Evolutionary conservation across 345 rosid species (phyloP).

Genomic region (Eucalyptus sp.): DNA sequence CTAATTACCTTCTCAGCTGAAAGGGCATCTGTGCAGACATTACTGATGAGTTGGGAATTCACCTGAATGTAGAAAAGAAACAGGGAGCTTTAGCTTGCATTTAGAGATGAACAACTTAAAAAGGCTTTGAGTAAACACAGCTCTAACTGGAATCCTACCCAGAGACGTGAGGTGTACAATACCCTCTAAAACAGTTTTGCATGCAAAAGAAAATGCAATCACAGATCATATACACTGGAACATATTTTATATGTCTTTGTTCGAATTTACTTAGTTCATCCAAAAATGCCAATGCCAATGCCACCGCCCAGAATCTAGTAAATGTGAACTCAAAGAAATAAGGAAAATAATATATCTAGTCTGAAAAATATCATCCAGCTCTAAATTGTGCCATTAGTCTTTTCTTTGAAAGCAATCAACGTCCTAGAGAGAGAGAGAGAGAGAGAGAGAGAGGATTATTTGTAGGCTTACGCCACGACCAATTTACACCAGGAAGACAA

Average conservation of each 20-base stretch:
- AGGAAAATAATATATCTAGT: neutral
- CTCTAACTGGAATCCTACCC: neutral
- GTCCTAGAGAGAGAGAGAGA: neutral
- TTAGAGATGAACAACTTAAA: neutral
- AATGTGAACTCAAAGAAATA: neutral
- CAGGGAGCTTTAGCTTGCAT: neutral
- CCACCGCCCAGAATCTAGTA: neutral
- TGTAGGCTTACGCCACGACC: neutral
- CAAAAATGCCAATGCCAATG: neutral
- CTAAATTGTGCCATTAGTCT: neutral
- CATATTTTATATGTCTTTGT: neutral
- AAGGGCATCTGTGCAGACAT: conserved; percentile 93
- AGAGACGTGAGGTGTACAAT: neutral
- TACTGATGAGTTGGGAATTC: conserved; percentile 97
- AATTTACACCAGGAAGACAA: neutral
- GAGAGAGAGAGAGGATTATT: neutral
- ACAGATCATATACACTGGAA: neutral
- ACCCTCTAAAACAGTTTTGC: neutral
- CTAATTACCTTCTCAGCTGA: conserved; percentile 88
- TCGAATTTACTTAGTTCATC: neutral
- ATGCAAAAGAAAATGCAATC: neutral
- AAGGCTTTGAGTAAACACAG: neutral
- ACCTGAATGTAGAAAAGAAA: conserved; percentile 35
- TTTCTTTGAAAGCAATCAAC: neutral
- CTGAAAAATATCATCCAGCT: neutral